A percentile compares a stretch with the other conserved stretches of the same genome.
Evolutionary conservation across 805 yeast species (phyloP).

Genomic region (Candida corydali): DNA sequence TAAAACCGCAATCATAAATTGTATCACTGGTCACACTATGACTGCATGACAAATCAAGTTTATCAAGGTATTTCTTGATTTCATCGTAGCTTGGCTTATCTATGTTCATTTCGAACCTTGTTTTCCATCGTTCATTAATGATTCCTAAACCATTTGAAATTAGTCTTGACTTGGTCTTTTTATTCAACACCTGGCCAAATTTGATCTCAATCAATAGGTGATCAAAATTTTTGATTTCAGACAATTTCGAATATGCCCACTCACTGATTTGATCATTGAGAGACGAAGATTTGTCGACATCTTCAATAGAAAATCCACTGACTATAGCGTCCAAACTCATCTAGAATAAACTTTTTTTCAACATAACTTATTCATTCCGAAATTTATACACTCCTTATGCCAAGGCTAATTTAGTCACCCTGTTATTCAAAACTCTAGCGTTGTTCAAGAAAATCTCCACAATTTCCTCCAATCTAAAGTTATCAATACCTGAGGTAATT

Average conservation of each 20-base stretch:
- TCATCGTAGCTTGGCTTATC: not conserved
- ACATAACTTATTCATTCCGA: not conserved
- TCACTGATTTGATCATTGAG: not conserved
- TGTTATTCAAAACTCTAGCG: constrained; percentile 40
- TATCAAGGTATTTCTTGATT: not conserved
- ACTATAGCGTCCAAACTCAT: not conserved
- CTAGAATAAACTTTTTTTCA: not conserved
- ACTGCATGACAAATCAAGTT: not conserved
- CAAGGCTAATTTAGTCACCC: constrained; percentile 37
- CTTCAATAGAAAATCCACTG: not conserved
- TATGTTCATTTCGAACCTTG: not conserved
- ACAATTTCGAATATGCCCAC: not conserved
- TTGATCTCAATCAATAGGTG: not conserved
- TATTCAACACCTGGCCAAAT: not conserved
- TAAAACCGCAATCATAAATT: constrained; percentile 87
- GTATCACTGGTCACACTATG: constrained; percentile 61
- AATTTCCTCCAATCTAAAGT: constrained; percentile 40
- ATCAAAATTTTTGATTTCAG: not conserved
- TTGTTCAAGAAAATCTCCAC: constrained; percentile 43
- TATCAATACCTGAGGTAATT: constrained; percentile 33
- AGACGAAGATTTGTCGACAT: not conserved
- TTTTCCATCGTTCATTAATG: not conserved
- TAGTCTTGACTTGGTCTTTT: not conserved
- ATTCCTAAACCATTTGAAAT: not conserved
- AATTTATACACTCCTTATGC: too few species aligned